These are phyloP conservation scores for Nitzschia sp. DNA, from an alignment of 108 stramenopile species.

Conservation along the genomic window DNA sequence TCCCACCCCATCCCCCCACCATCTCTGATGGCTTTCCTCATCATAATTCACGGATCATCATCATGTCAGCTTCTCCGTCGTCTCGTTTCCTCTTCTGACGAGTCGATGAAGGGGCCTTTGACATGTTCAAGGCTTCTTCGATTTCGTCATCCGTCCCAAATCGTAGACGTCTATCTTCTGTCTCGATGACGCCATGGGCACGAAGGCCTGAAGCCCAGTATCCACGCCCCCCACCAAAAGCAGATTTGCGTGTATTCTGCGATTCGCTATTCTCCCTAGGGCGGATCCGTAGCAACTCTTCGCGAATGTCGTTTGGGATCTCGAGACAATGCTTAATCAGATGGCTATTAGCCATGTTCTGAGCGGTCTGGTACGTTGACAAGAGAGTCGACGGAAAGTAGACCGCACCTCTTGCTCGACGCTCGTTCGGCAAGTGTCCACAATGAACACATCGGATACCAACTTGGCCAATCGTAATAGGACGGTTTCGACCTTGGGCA, in stretches of 20 bases:
- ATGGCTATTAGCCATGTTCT: constrained; percentile 42
- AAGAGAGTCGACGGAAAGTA: constrained; percentile 45
- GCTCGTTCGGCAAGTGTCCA: constrained; percentile 12
- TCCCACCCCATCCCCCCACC: too few species aligned
- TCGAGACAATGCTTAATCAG: constrained; percentile 26
- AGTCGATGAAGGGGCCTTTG: too few species aligned
- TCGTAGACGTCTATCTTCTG: constrained; percentile 1
- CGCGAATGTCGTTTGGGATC: constrained; percentile 14
- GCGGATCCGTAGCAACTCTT: constrained; percentile 14
- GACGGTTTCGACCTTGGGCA: constrained; percentile 48
- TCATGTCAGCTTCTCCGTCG: too few species aligned
- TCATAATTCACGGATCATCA: too few species aligned
- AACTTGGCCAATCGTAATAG: constrained; percentile 44
- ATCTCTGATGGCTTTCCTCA: too few species aligned
- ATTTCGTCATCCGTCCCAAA: neutral
- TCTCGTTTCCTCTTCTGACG: too few species aligned
- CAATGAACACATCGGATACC: constrained; percentile 59
- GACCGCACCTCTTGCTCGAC: constrained; percentile 30
- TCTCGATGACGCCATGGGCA: constrained; percentile 6
- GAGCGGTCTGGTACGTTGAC: constrained; percentile 38
- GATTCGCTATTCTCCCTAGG: constrained; percentile 14
- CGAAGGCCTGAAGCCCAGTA: constrained; percentile 19
- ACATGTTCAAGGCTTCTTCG: neutral
- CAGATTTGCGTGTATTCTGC: constrained; percentile 14
- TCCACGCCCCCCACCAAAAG: constrained; percentile 11